phyloP scores from a whole-genome alignment of 805 yeast genomes.

The Candida krabiensis region DNA sequence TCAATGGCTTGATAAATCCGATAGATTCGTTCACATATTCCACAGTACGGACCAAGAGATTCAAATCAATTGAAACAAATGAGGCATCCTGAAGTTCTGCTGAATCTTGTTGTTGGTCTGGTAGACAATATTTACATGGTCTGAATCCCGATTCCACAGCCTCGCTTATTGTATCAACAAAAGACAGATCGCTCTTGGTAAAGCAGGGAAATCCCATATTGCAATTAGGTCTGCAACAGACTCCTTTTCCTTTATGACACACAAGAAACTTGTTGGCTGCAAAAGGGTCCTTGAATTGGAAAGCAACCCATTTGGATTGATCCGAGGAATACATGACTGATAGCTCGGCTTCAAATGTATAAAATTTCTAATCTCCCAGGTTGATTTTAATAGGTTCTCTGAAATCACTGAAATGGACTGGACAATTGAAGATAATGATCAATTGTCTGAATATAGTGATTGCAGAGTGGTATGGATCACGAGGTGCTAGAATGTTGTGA shows the following conservation, averaged over 20 bases:
- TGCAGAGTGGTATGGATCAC: too few relatives aligned
- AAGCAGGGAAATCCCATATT: conserved; percentile 44
- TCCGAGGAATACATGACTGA: conserved; percentile 43
- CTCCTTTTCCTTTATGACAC: conserved; percentile 41
- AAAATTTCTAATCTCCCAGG: too few relatives aligned
- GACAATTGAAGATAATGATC: too few relatives aligned
- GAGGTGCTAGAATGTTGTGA: too few relatives aligned
- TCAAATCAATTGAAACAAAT: conserved; percentile 45
- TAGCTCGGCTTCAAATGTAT: too few relatives aligned
- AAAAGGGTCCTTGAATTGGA: conserved; percentile 64
- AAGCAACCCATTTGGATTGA: conserved; percentile 58
- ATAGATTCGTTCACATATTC: conserved; percentile 53
- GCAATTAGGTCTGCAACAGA: conserved; percentile 71
- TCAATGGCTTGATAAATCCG: conserved; percentile 55
- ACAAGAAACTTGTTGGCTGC: conserved; percentile 60
- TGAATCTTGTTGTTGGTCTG: conserved; percentile 33
- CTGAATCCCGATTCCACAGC: conserved; percentile 47
- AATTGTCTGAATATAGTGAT: too few relatives aligned
- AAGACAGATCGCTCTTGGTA: conserved; percentile 45
- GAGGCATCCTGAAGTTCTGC: conserved; percentile 15
- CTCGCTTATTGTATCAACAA: conserved; percentile 40
- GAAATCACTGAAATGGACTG: too few relatives aligned
- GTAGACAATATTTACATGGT: conserved; percentile 59
- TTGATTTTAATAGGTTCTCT: too few relatives aligned
- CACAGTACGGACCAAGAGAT: conserved; percentile 49